Base-by-base conservation (phyloP, 2,329 filamentous ascomycete genomes). In the Hymenoscyphus albidus region DNA sequence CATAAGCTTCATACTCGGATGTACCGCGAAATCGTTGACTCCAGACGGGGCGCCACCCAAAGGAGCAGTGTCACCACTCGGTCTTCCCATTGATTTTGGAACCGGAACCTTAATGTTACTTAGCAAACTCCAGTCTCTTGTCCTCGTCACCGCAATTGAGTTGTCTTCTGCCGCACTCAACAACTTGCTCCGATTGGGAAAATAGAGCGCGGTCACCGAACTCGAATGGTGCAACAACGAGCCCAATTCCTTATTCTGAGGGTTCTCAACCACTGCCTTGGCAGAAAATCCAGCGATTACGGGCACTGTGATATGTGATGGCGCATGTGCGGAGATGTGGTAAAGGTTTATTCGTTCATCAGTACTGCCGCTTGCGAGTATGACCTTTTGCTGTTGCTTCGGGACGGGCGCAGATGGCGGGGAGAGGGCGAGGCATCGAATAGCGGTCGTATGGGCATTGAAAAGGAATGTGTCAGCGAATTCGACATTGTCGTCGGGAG, bases 331-430 rank as follows among this genome's bases (percentile, higher is more conserved):
- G 13, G 93, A 96, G 63, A 99, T 81, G 66, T 88, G 92, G 82
- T 97, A 99, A 62, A 99, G 84, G 75, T 99, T 97, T 80, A 99
- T 91, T 68, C 92, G 88, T 79, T 97, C 93, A 78, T 99, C 95
- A 31, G 92, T 96, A 77, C 91, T 90, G 70, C 95, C 95, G 10
- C 91, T 96, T 13, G 95, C 95, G 59, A 99, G 86, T 70, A 95
- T 88, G 59, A 97, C 85, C 76, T 95, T 97, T 75, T 92, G 89
- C n/a, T 80, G 79, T 77, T 89, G 88, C 69, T 82, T 85, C 13
- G 80, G 82, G 64, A 80, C 74, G 1, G 83, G 80, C 18, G 83
- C 84, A 13, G 91, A 91, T 0, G 90, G 82, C 2, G 90, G 89
- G 9, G 94, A 97, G 67, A 97, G 79, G 31, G 93, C 92, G 40